These are phyloP conservation scores for Beauveria australis DNA, from an alignment of 2,329 filamentous ascomycete genomes.

Conservation along the genomic window DNA sequence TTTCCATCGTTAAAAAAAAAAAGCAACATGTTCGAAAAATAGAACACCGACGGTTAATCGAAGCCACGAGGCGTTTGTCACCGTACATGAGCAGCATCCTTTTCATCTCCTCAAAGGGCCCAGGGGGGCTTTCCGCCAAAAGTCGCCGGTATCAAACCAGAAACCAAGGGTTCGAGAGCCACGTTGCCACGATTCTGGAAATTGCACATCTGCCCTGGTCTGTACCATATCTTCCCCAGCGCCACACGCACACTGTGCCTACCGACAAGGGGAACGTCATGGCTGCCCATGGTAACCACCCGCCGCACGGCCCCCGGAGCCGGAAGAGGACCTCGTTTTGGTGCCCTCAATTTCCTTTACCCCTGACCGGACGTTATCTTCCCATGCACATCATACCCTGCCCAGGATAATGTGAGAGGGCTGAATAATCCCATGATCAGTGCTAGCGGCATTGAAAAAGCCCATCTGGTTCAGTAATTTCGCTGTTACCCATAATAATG, in stretches of 20 bases:
- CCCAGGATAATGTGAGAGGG: too few species aligned
- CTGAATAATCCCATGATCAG: not conserved
- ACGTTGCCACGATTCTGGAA: not conserved
- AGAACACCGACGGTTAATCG: too few species aligned
- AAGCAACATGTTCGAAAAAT: too few species aligned
- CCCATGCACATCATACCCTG: not conserved
- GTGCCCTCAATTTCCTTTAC: not conserved
- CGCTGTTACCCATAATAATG: too few species aligned
- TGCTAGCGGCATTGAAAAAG: not conserved
- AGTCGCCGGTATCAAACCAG: not conserved
- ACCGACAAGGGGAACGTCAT: too few species aligned
- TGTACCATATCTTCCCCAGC: not conserved
- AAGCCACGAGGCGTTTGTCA: too few species aligned
- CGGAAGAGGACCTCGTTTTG: not conserved
- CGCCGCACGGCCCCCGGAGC: not conserved
- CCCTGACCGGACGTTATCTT: conserved; percentile 4
- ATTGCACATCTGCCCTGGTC: not conserved
- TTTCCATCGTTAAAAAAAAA: too few species aligned
- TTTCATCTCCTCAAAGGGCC: too few species aligned
- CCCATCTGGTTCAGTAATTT: not conserved
- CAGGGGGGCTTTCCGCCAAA: too few species aligned
- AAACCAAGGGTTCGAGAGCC: not conserved
- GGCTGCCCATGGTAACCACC: not conserved
- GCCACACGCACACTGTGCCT: not conserved
- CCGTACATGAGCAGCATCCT: too few species aligned